Base-by-base conservation (phyloP, 2,329 filamentous ascomycete species). In the Setomelanomma holmii region DNA sequence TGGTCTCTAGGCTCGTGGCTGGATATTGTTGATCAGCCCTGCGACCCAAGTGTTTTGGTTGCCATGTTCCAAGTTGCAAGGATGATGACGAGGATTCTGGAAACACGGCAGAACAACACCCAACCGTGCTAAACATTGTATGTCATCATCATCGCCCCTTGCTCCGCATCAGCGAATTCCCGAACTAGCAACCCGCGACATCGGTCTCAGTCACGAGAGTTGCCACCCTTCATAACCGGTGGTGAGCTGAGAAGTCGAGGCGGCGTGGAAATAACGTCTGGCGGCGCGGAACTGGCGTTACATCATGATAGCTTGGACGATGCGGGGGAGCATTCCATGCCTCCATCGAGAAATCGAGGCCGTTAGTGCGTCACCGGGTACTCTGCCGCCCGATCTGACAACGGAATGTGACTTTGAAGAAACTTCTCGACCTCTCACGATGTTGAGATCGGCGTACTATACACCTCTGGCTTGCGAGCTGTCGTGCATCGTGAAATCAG, bases 241-340 rank as follows among this genome's bases (percentile, higher is more conserved):
- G 39, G 19, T 40, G 21, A 30, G 27, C 27, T 30, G 27, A 24
- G 6, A 24, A 41, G 39, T 20, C 19, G 39, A 41, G 39, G 3
- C 14, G 20, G 39, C 19, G 39, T 41, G 39, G 39, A 24, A 23
- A 23, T 41, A 41, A 41, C 39, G 39, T 24, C 14, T 16, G n/a
- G 39, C 40, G 24, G 21, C 14, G 51, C 45, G 19, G 30, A 21
- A 16, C 17, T n/a, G 17, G 16, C 16, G 27, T 30, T n/a, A 17
- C 34, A 40, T 38, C 27, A 38, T 19, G 10, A 56, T 40, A 53
- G 55, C 53, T 56, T 53, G 53, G 56, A 49, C 42, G 48, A 54
- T 59, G 56, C 49, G 49, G 56, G 39, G 49, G 38, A 40, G 38
- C 11, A n/a, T n/a, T 11, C 16, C 34, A 14, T n/a, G 3, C 16